Evolutionary conservation across 1,284 basidiomycete species (phyloP).

Genomic region (Cutaneotrichosporon cutaneum): DNA sequence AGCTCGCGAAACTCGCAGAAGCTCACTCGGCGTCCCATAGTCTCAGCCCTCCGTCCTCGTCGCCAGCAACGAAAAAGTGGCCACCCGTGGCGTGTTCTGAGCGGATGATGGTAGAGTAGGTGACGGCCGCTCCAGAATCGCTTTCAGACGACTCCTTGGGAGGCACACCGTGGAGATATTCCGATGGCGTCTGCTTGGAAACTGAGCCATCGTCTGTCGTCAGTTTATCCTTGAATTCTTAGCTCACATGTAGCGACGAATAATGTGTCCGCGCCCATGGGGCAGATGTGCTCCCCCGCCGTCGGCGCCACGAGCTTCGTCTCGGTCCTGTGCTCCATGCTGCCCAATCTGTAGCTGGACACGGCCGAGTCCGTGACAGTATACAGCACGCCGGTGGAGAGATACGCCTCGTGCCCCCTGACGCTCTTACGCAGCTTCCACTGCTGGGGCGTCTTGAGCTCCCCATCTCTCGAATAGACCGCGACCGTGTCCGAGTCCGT

Average conservation of each 20-base stretch:
- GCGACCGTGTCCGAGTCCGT: conserved; percentile 19
- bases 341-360: conserved; percentile 16
- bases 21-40: conserved; percentile 44
- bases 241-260: conserved; percentile 21
- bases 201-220: conserved; percentile 16
- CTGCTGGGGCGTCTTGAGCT: conserved; percentile 1
- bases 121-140: conserved; percentile 37
- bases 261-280: conserved; percentile 15
- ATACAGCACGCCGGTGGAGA: conserved; percentile 9
- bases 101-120: conserved; percentile 27
- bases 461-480: conserved; percentile 6
- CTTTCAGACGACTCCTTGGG: conserved; percentile 18
- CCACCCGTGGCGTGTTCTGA: conserved; percentile 13
- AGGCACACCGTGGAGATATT: conserved; percentile 19
- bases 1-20: background rate
- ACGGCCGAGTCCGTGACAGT: background rate
- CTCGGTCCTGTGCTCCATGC: conserved; percentile 8
- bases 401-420: conserved; percentile 13
- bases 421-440: conserved; percentile 9
- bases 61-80: conserved; percentile 40
- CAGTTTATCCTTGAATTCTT: background rate
- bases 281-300: conserved; percentile 16
- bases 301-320: background rate
- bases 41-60: conserved; percentile 48
- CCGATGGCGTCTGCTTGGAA: conserved; percentile 18